phyloP scores from a whole-genome alignment of 2,329 filamentous ascomycete genomes.

The Pseudogymnoascus sp. region DNA sequence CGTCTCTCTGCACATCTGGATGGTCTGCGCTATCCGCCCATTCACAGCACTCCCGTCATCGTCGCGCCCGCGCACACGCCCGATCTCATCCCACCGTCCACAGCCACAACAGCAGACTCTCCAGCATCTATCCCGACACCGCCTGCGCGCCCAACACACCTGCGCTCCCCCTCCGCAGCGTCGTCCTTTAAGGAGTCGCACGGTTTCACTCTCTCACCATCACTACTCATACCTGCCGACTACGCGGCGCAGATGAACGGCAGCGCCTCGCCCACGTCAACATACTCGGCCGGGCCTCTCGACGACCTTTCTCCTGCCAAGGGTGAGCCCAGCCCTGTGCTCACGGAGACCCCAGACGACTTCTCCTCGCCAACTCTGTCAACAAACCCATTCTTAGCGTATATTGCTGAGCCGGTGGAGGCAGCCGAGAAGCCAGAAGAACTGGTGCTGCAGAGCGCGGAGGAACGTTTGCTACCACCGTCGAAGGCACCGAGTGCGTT shows the following conservation, averaged over 20 bases:
- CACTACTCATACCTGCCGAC: conserved; percentile 54
- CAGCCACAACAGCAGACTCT: neutral
- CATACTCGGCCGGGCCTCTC: neutral
- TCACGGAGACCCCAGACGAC: neutral
- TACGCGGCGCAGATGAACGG: conserved; percentile 45
- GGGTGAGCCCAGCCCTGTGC: neutral
- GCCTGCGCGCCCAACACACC: conserved; percentile 20
- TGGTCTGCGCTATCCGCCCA: neutral
- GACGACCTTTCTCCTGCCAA: neutral
- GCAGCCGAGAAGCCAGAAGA: neutral
- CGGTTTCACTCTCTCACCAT: conserved; percentile 53
- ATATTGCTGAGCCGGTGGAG: neutral
- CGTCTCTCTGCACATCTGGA: neutral
- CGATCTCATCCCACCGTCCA: conserved; percentile 27
- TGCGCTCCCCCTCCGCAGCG: conserved; percentile 33
- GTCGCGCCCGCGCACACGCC: conserved; percentile 24
- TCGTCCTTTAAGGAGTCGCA: conserved; percentile 53
- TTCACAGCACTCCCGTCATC: conserved; percentile 26
- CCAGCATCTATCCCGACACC: neutral
- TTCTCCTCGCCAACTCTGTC: neutral
- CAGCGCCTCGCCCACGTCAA: neutral
- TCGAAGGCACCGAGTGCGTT: conserved; percentile 1
- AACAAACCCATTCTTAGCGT: neutral
- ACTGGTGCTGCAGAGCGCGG: neutral
- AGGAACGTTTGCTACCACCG: neutral